phyloP scores from a whole-genome alignment of 2,329 filamentous ascomycete genomes.

The Ploettnerulaceae sp. region DNA sequence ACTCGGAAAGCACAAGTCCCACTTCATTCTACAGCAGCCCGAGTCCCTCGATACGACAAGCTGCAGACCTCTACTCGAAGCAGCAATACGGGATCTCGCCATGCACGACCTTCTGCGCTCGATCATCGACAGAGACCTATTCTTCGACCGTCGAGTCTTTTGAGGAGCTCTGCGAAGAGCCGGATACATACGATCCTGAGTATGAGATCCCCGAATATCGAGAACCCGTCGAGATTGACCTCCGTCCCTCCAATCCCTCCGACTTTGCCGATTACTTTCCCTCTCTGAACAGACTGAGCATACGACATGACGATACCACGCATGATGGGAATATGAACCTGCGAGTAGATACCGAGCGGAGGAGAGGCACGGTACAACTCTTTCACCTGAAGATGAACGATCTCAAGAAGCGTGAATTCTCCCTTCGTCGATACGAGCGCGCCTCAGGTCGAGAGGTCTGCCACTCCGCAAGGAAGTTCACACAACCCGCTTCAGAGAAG shows the following conservation, averaged over 20 bases:
- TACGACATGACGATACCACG: slow-evolving; percentile 87
- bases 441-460: slow-evolving; percentile 92
- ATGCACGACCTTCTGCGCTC: slow-evolving; percentile 29
- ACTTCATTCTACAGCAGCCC: slow-evolving; percentile 43
- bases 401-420: slow-evolving; percentile 79
- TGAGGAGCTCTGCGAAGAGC: slow-evolving; percentile 47
- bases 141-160: slow-evolving; percentile 65
- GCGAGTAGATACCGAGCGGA: slow-evolving; percentile 69
- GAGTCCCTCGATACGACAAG: slow-evolving; percentile 24
- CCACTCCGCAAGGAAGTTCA: slow-evolving; percentile 69
- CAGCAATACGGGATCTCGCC: slow-evolving; percentile 25
- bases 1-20: slow-evolving; percentile 44
- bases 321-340: slow-evolving; percentile 96
- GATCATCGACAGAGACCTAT: slow-evolving; percentile 61
- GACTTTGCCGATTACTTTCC: slow-evolving; percentile 86
- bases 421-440: slow-evolving; percentile 83
- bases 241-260: slow-evolving; percentile 71
- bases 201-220: slow-evolving; percentile 39
- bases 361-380: slow-evolving; percentile 65
- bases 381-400: slow-evolving; percentile 97
- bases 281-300: slow-evolving; percentile 71
- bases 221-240: slow-evolving; percentile 58
- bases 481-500: slow-evolving; percentile 45
- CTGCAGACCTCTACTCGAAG: slow-evolving; percentile 16
- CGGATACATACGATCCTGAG: slow-evolving; percentile 37